Evolutionary conservation across 176 grass and related monocot species (phyloP).

Genomic region (Zoysia japonica): DNA sequence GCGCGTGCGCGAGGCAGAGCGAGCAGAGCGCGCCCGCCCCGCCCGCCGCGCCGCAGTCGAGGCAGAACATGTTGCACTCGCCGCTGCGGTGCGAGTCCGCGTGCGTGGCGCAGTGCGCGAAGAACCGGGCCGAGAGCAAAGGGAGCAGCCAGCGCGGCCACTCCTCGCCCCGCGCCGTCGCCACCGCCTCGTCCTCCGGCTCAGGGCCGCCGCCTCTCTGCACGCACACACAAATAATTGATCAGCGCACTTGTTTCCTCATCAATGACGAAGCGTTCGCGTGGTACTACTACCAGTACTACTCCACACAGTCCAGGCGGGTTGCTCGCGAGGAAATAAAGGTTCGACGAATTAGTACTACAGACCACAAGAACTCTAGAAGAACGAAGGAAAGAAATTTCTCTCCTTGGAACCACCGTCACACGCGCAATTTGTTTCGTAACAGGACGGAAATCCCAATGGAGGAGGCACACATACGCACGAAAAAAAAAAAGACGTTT

Average conservation of each 20-base stretch:
- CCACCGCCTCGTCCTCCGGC: constrained; percentile 41
- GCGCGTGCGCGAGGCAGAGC: constrained; percentile 64
- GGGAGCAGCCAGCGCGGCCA: constrained; percentile 85
- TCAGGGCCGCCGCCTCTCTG: constrained; percentile 53
- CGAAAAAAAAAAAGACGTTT: not conserved
- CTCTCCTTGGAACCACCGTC: constrained; percentile 17
- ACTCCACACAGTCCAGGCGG: not conserved
- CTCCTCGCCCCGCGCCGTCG: constrained; percentile 27
- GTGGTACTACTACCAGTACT: not conserved
- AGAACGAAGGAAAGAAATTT: not conserved
- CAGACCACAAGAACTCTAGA: not conserved
- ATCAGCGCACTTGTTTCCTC: constrained; percentile 5
- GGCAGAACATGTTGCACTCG: constrained; percentile 98
- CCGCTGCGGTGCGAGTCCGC: constrained; percentile 61
- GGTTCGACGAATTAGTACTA: not conserved
- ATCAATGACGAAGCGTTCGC: constrained; percentile 11
- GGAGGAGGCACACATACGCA: not conserved
- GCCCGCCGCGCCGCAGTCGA: constrained; percentile 66
- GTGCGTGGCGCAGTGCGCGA: constrained; percentile 84
- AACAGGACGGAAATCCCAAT: not conserved
- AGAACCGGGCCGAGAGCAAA: constrained; percentile 78
- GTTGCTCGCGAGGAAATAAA: not conserved
- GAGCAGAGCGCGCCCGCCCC: constrained; percentile 65
- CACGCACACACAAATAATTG: not conserved
- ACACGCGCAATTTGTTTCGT: not conserved